Evolutionary conservation across 208 protist genomes (phyloP), one percentile per base, ranked within the genome.

Genomic region (Porcisia hertigi): DNA sequence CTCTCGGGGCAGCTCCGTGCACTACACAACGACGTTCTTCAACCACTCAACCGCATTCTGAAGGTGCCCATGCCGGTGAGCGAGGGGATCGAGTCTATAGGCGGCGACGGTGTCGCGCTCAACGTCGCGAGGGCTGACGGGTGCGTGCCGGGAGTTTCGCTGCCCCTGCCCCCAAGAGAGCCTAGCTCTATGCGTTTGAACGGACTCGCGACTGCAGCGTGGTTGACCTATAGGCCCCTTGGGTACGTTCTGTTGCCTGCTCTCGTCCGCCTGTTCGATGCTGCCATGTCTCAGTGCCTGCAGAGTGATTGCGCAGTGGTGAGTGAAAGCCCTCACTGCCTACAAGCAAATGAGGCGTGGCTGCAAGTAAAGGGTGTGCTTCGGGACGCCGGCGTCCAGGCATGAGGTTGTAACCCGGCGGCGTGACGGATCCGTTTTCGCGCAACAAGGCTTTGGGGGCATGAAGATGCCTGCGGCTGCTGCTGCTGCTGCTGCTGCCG

Each of bases 191-290:
- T 43, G 41, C 63, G 47, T 8, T 16, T 5, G 34, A 20, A 49
- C 39, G 2, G 20, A 34, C n/a, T 71, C 30, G 30, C 18, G 20
- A 45, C 67, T 7, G 78, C 72, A n/a, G 47, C 72, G 2, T 82
- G 78, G 78, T 73, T 82, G 9, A 53, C 58, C 30, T 82, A 82
- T 67, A 18, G 9, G 20, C 78, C 78, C 6, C 39, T 75, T 36
- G 41, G 71, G 16, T 67, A 45, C 23, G 72, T 77, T 3, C 72
- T 82, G 16, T 59, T 82, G 55, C 78, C 78, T 36, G 45, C 47
- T 9, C 39, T 77, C 25, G 36, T 77, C 12, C 6, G 18, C 11
- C 14, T 8, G 47, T 34, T 76, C 30, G 72, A 76, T 12, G 59
- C 36, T 3, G 43, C 60, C 3, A 45, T 66, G 55, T 20, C 23